Percentiles rank a stretch among this genome's conserved stretches.
Evolutionary conservation across 139 green algal species (phyloP).

Genomic region (Axilococcus clingmanii): DNA sequence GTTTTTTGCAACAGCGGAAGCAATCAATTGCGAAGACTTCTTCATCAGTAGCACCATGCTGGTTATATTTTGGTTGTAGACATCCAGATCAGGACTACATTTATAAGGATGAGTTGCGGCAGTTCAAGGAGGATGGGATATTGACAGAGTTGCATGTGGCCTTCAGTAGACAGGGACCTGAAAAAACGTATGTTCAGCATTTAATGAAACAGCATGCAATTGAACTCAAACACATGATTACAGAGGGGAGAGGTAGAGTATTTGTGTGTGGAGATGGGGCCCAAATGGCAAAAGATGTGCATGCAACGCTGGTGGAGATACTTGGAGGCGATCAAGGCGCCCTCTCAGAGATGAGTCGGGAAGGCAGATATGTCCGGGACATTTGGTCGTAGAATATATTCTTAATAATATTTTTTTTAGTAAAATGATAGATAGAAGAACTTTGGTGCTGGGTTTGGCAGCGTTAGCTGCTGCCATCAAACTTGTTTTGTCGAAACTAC

Average conservation of each 20-base stretch:
- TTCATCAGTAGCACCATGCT: conserved; percentile 6
- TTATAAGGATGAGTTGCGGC: conserved; percentile 65
- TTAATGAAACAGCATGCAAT: conserved; percentile 47
- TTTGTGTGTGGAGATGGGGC: conserved; percentile 83
- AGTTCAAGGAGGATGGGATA: conserved; percentile 49
- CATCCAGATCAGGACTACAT: conserved; percentile 72
- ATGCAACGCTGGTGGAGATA: conserved; percentile 54
- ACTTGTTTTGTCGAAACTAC: too few species aligned
- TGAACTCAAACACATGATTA: conserved; percentile 32
- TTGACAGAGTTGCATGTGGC: conserved; percentile 64
- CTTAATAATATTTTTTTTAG: conserved; percentile 5
- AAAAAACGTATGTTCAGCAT: conserved; percentile 85
- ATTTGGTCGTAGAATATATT: conserved; percentile 63
- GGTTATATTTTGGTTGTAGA: conserved; percentile 79
- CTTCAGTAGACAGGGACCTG: conserved; percentile 52
- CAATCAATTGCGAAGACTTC: not conserved
- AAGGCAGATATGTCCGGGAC: conserved; percentile 70
- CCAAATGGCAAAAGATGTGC: conserved; percentile 89
- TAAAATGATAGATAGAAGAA: too few species aligned
- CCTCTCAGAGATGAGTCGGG: conserved; percentile 50
- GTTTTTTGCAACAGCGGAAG: conserved; percentile 83
- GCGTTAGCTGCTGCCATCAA: too few species aligned
- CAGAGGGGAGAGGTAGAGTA: conserved; percentile 42
- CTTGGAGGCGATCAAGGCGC: conserved; percentile 31
- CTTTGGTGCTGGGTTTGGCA: too few species aligned